Evolutionary conservation across 192 early-diverging fungal genomes (phyloP).

Genomic region (Obelidium mucronatum): DNA sequence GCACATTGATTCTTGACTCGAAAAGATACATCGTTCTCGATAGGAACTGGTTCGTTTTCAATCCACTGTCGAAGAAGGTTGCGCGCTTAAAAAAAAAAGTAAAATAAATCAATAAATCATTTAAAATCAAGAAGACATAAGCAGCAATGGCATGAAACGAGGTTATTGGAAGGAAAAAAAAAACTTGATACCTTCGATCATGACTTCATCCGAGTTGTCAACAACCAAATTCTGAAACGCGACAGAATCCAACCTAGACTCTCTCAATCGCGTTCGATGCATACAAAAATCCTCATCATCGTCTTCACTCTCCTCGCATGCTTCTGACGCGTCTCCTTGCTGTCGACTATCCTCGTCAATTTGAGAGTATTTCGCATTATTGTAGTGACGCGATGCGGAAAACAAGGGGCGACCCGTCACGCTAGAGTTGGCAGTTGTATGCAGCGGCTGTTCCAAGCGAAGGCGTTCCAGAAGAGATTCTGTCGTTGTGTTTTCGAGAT

Average conservation of each 20-base stretch:
- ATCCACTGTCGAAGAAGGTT: slow-evolving; percentile 34
- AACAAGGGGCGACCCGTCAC: slow-evolving; percentile 15
- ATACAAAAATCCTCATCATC: background rate
- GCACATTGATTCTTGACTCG: background rate
- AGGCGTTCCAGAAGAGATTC: slow-evolving; percentile 6
- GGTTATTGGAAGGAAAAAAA: too few relatives aligned
- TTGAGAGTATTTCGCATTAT: background rate
- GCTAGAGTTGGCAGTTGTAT: slow-evolving; percentile 4
- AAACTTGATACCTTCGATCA: slow-evolving; percentile 21
- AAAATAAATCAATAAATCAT: background rate
- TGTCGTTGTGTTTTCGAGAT: too few relatives aligned
- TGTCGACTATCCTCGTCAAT: background rate
- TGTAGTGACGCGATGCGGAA: background rate
- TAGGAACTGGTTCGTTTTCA: slow-evolving; percentile 11
- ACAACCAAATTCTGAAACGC: slow-evolving; percentile 17
- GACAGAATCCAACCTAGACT: slow-evolving; percentile 7
- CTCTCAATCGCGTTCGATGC: background rate
- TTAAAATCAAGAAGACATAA: background rate
- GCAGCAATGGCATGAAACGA: background rate
- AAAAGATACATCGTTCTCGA: slow-evolving; percentile 8
- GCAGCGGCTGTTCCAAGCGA: slow-evolving; percentile 8
- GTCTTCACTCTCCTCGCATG: background rate
- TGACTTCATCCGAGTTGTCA: slow-evolving; percentile 23
- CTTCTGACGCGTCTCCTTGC: too few relatives aligned
- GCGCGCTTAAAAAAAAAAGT: background rate